Evolutionary conservation across 2,329 filamentous ascomycete genomes (phyloP).

Genomic region (Myriosclerotinia duriaeana): DNA sequence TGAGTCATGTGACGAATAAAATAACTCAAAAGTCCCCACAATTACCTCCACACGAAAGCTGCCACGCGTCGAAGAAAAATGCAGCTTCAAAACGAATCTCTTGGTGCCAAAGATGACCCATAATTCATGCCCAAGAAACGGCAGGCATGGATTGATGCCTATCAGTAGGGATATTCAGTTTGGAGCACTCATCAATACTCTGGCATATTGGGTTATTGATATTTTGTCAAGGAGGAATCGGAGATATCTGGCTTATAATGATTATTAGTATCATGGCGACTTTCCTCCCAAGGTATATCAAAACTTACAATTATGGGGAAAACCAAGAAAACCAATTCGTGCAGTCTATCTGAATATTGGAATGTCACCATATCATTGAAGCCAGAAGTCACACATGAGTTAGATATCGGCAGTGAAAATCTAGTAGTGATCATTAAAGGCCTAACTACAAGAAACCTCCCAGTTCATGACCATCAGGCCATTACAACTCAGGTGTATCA

Average conservation of each 20-base stretch:
- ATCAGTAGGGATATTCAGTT: too few relatives aligned
- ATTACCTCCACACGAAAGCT: too few relatives aligned
- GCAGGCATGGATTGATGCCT: too few relatives aligned
- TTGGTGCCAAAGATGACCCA: too few relatives aligned
- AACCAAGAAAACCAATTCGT: not conserved
- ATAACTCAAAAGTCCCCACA: not conserved
- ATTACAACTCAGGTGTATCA: constrained; percentile 30
- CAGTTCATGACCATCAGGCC: not conserved
- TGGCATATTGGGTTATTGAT: not conserved
- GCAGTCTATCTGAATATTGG: not conserved
- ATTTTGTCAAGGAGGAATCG: not conserved
- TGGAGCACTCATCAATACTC: not conserved
- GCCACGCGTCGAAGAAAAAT: too few relatives aligned
- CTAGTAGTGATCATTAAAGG: too few relatives aligned
- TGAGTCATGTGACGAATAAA: not conserved
- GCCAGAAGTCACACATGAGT: not conserved
- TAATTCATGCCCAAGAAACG: too few relatives aligned
- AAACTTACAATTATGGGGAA: not conserved
- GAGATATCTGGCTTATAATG: not conserved
- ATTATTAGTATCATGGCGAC: not conserved
- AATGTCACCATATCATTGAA: not conserved
- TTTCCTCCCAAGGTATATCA: not conserved
- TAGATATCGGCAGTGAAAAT: not conserved
- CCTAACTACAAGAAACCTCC: not conserved
- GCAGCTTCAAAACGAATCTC: too few relatives aligned